These are phyloP conservation scores for Kwoniella newhampshirensis DNA, from an alignment of 768 basidiomycete species.

Conservation along the genomic window DNA sequence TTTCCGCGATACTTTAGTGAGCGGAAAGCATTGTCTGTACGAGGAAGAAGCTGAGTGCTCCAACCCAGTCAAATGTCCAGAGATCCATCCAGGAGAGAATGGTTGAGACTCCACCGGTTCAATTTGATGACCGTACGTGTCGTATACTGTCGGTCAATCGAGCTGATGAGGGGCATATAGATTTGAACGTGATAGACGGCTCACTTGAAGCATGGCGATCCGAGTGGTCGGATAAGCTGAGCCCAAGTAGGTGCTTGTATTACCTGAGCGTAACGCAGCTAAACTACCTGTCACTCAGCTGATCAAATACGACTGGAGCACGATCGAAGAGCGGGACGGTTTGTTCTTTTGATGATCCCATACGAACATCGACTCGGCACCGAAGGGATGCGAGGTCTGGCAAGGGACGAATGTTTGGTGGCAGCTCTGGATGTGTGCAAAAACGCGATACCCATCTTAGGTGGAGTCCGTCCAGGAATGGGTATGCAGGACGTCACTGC, in stretches of 20 bases:
- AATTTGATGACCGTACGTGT: slow-evolving; percentile 12
- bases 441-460: slow-evolving; percentile 11
- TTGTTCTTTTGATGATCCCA: slow-evolving; percentile 15
- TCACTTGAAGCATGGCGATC: slow-evolving; percentile 8
- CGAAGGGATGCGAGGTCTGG: slow-evolving; percentile 4
- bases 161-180: slow-evolving; percentile 2
- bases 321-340: slow-evolving; percentile 9
- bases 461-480: slow-evolving; percentile 2
- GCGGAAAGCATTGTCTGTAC: background rate
- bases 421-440: slow-evolving; percentile 17
- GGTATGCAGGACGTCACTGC: slow-evolving; percentile 11
- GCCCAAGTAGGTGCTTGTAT: background rate
- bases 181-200: slow-evolving; percentile 2
- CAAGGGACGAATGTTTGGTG: slow-evolving; percentile 10
- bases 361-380: slow-evolving; percentile 10
- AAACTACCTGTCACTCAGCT: background rate
- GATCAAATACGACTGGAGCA: slow-evolving; percentile 10
- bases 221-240: slow-evolving; percentile 7
- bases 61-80: slow-evolving; percentile 6
- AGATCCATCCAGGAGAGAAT: slow-evolving; percentile 1
- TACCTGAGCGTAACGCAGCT: background rate
- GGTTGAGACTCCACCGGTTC: background rate
- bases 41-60: background rate
- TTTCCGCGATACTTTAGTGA: slow-evolving; percentile 8
- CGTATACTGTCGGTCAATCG: background rate